Base-by-base conservation (phyloP, 805 yeast genomes). In the Maudiozyma turicensis region DNA sequence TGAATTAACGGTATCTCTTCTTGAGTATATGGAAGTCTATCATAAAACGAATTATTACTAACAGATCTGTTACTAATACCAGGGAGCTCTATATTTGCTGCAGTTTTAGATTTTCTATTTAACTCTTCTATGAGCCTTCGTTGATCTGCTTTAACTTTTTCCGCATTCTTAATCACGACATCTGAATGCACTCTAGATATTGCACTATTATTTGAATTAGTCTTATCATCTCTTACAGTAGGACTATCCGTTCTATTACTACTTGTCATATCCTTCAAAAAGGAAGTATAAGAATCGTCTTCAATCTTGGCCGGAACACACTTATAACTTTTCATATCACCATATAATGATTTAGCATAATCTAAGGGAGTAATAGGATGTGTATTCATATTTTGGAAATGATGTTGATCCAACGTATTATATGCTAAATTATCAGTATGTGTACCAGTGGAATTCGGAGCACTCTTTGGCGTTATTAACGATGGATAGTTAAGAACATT, bases 311-410 rank as follows among this genome's bases (percentile, higher is more conserved):
- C 61, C 3, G 66, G 66, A 4, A 62, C 62, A 48, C 65, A 61
- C 40, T 56, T 59, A 53, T 58, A 62, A 8, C 59, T 52, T 43
- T 57, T 58, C 45, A 61, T 46, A 42, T 57, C 59, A 30, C 62
- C 63, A 48, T 62, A 62, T n/a, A 62, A 53, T 33, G 59, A 55
- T 46, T 59, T 59, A 3, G 66, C 65, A 50, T 61, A 62, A 37
- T 60, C 64, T 31, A 62, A 35, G 3, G 65, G 66, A 3, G 64
- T 58, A 6, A 54, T 50, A 7, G 64, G 63, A 30, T 31, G 14
- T 11, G 34, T 11, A 8, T 42, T 42, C 11, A 14, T 31, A 10
- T 13, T n/a, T 8, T n/a, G 37, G 10, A 54, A 49, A 11, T 52
- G 26, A 9, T 30, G 15, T 8, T 34, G 44, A 34, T 40, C 34